Evolutionary conservation across 345 rosid species (phyloP), one percentile per base, ranked within the genome.

Genomic region (Citrus glauca): DNA sequence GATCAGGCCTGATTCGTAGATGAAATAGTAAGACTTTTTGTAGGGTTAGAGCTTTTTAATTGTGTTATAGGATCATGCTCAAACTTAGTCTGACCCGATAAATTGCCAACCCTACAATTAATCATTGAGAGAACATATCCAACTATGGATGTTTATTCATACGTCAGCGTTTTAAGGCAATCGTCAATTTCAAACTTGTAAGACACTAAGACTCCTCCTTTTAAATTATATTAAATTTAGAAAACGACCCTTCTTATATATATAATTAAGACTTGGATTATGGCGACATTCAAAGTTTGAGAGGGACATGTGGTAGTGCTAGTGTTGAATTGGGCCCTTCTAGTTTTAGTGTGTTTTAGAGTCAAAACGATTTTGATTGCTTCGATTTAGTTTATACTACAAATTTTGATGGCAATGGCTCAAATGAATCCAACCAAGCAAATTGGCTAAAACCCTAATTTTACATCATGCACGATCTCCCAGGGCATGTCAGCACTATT

Each of bases 141-240:
- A 22, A 1, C 19, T 63, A 27, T 32, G 38, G 38, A 42, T n/a
- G 19, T 61, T 61, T n/a, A 11, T 45, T 45, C 8, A 63, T 33
- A 2, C 19, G 45, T 45, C 8, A 63, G 35, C 0, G 61, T 65
- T 65, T 57, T 11, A 71, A 53, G 56, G 45, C 42, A 59, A 73
- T 14, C 62, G 45, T 66, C 48, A 79, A 71, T 75, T 71, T 75
- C 74, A 66, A 42, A 71, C 80, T 82, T 79, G 82, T 25, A 72
- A 79, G 33, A 32, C 33, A 32, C 33, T 32, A 32, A 32, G 78
- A 56, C 53, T 75, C 55, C 11, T 73, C 9, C 38, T 70, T 17
- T 10, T 22, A 4, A 4, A 4, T 32, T 69, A 7, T 42, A 69
- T 42, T 25, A 28, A 27, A 69, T 45, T 24, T 42, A 42, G 56